Conservation (phyloP, 345 rosid species). For the Jatropha curcas region DNA sequence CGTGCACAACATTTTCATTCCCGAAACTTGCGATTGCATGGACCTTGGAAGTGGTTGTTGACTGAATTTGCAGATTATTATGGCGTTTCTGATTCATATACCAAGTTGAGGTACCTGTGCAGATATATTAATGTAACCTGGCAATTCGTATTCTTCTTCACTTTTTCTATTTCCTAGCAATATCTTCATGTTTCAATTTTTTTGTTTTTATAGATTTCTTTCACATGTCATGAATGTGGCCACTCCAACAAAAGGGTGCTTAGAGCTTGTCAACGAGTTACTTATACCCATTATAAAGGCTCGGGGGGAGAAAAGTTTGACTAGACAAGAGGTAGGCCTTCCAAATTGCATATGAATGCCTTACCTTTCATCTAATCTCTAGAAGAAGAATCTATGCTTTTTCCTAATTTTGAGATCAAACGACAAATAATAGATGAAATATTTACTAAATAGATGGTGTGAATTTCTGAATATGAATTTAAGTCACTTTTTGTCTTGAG, state of each 20-base stretch:
- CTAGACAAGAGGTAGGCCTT: conserved; percentile 33
- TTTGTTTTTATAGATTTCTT: conserved; percentile 23
- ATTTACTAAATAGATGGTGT: background rate
- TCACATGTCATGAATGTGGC: conserved; percentile 35
- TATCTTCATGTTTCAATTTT: background rate
- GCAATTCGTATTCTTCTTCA: background rate
- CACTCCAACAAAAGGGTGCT: conserved; percentile 32
- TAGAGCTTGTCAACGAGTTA: conserved; percentile 32
- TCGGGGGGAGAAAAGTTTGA: conserved; percentile 30
- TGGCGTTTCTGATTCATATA: conserved; percentile 37
- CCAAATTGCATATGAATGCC: background rate
- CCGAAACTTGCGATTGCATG: conserved; percentile 28
- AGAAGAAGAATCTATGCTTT: background rate
- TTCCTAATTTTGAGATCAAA: background rate
- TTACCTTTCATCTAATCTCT: conserved; percentile 12
- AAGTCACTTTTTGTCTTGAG: background rate
- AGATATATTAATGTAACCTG: background rate
- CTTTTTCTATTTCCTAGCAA: background rate
- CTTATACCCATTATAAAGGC: conserved; percentile 34
- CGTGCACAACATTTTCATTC: conserved; percentile 35
- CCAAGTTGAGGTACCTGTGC: conserved; percentile 31
- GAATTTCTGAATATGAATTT: background rate
- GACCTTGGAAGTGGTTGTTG: conserved; percentile 39
- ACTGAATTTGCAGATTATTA: conserved; percentile 34
- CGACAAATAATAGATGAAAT: background rate